Evolutionary conservation across 345 rosid genomes (phyloP).

Genomic region (Ceriops zippeliana): DNA sequence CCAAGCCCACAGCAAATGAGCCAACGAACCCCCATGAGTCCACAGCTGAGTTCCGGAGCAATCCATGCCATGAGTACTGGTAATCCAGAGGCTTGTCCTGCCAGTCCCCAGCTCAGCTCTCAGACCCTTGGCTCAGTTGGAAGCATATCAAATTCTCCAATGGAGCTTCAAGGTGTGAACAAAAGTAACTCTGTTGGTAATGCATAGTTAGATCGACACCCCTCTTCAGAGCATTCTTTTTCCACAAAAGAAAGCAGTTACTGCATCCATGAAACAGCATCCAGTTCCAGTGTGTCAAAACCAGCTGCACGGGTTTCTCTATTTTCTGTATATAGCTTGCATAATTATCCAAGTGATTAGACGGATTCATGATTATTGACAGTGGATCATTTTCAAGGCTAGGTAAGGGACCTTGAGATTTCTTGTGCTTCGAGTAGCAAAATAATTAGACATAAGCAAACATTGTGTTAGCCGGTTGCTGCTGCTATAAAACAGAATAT

Average conservation of each 20-base stretch:
- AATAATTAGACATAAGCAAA: too few species aligned
- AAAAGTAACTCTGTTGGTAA: conserved; percentile 59
- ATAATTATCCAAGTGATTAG: too few species aligned
- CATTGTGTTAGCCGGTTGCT: too few species aligned
- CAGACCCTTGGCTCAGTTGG: conserved; percentile 89
- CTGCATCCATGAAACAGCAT: background rate
- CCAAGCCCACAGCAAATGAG: conserved; percentile 84
- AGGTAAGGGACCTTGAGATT: too few species aligned
- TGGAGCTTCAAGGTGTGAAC: conserved; percentile 87
- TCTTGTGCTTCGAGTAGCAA: too few species aligned
- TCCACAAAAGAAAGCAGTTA: background rate
- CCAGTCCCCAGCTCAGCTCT: conserved; percentile 93
- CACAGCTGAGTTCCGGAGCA: conserved; percentile 77
- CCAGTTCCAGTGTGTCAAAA: background rate
- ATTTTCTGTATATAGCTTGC: background rate
- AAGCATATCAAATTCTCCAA: conserved; percentile 85
- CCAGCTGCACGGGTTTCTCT: background rate
- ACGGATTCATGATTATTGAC: too few species aligned
- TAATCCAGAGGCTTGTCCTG: conserved; percentile 77
- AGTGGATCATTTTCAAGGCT: too few species aligned
- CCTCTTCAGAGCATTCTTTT: background rate
- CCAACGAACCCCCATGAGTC: conserved; percentile 88
- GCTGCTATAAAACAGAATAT: too few species aligned
- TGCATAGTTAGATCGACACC: background rate
- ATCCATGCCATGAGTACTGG: conserved; percentile 71